Conservation (phyloP, 2,329 filamentous ascomycete genomes). For the Penicillium sp. region DNA sequence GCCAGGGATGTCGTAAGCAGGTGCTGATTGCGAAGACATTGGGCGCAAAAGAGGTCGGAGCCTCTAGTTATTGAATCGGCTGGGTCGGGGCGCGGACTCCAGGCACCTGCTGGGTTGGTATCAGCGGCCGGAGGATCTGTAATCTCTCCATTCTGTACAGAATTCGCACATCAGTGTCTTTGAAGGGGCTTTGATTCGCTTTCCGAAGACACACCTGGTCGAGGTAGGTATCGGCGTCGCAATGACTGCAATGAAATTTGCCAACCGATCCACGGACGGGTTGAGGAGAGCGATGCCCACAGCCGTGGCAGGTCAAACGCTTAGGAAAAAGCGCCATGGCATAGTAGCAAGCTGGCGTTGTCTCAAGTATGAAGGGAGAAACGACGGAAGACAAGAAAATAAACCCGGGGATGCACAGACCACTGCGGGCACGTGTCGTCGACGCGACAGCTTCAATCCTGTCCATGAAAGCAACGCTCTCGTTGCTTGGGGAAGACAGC, state of each 20-base stretch:
- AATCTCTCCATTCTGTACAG: conserved; percentile 73
- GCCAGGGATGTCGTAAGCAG: conserved; percentile 73
- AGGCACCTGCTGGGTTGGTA: conserved; percentile 44
- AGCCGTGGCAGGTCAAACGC: conserved; percentile 76
- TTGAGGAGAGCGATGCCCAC: conserved; percentile 65
- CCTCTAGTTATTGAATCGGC: conserved; percentile 30
- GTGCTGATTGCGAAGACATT: conserved; percentile 85
- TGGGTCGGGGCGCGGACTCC: conserved; percentile 47
- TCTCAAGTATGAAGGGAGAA: conserved; percentile 13
- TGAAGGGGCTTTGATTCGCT: background rate
- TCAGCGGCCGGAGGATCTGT: conserved; percentile 74
- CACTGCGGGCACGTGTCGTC: conserved; percentile 20
- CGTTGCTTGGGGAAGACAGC: background rate
- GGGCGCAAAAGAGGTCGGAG: conserved; percentile 62
- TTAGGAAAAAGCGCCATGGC: conserved; percentile 45
- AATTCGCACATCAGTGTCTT: conserved; percentile 17
- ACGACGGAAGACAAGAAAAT: conserved; percentile 12
- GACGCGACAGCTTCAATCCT: conserved; percentile 15
- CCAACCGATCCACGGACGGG: conserved; percentile 57
- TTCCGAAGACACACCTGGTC: conserved; percentile 65
- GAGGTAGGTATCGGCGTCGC: conserved; percentile 84
- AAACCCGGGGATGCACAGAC: conserved; percentile 16
- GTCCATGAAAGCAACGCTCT: conserved; percentile 1
- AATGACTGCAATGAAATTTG: conserved; percentile 71
- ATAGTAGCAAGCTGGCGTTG: conserved; percentile 13